Conservation (phyloP, 2,329 filamentous ascomycete species). For the Moelleriella libera region DNA sequence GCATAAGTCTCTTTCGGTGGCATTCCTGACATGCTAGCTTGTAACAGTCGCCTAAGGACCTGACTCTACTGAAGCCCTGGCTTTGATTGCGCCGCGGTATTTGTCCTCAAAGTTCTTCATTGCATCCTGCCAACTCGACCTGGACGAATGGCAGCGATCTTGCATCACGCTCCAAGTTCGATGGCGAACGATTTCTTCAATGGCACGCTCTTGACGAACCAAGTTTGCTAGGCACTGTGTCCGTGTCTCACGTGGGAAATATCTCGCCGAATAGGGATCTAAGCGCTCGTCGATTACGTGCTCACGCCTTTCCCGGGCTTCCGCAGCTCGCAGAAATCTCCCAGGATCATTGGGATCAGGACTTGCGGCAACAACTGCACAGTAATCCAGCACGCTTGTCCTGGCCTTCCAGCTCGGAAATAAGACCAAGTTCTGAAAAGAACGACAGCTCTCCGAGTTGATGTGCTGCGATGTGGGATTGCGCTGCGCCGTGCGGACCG, state of each 20-base stretch:
- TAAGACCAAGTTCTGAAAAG: slow-evolving; percentile 64
- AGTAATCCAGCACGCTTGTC: slow-evolving; percentile 77
- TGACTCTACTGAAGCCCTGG: neutral
- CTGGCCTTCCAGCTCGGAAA: slow-evolving; percentile 83
- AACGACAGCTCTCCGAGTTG: slow-evolving; percentile 45
- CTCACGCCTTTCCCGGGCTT: slow-evolving; percentile 57
- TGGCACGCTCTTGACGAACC: slow-evolving; percentile 58
- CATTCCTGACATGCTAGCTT: too few relatives aligned
- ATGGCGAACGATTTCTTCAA: slow-evolving; percentile 66
- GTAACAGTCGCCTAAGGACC: too few relatives aligned
- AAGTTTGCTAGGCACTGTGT: slow-evolving; percentile 66
- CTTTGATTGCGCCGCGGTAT: neutral
- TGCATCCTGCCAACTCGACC: slow-evolving; percentile 49
- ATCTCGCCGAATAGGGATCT: slow-evolving; percentile 81
- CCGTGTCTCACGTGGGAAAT: slow-evolving; percentile 64
- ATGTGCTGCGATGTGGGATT: slow-evolving; percentile 40
- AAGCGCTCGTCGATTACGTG: slow-evolving; percentile 72
- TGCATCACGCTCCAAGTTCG: slow-evolving; percentile 70
- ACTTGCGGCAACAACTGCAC: slow-evolving; percentile 71
- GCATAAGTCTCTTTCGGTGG: too few relatives aligned
- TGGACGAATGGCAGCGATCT: slow-evolving; percentile 54
- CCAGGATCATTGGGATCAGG: slow-evolving; percentile 83
- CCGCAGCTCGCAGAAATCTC: slow-evolving; percentile 50
- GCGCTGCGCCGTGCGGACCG: slow-evolving; percentile 56
- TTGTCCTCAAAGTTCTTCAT: slow-evolving; percentile 35